Base-by-base conservation (phyloP, 1,139 yeast genomes). In the Debaryomyces singareniensis region DNA sequence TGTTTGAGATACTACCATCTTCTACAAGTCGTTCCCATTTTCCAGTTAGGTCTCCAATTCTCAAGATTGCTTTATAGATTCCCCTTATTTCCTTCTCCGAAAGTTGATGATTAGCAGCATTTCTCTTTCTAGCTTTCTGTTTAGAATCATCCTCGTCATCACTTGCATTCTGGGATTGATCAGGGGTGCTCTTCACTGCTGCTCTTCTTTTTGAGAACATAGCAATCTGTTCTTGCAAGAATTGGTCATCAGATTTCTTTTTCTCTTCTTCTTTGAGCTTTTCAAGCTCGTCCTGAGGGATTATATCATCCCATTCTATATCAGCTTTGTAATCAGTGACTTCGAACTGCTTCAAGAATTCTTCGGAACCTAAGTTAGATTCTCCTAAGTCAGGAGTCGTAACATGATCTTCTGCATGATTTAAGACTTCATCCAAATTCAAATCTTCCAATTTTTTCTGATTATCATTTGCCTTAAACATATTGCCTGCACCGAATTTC, bases 271-370 rank as follows among this genome's bases (percentile, higher is more conserved):
- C 95, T 53, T 93, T 91, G 48, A 93, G 70, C 51, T 84, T 84
- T 34, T 77, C 73, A 38, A 93, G 68, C 55, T 93, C 98, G 30
- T 86, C 96, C 41, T 86, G 93, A 1, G 99, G 99, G 46, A 93
- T 93, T 45, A 93, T 93, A 54, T 93, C 99, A 60, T 93, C 98
- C 99, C 99, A 93, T 43, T 87, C 94, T 36, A 91, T 87, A 54
- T 93, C 97, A 0, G 98, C 97, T 58, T 93, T 93, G 57, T 89
- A 93, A 55, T 93, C 98, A 1, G 98, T 93, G 33, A 93, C 98
- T 57, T 93, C 98, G 55, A 93, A 93, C 57, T 93, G 99, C 49
- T 78, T 86, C 59, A 93, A 71, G 51, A 93, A 93, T 58, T 93
- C 99, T 56, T 93, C 99, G 30, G 98, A 96, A 36, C 99, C 99